These are phyloP conservation scores for Ustilago trichophora DNA, from an alignment of 1,284 basidiomycete genomes.

Conservation along the genomic window DNA sequence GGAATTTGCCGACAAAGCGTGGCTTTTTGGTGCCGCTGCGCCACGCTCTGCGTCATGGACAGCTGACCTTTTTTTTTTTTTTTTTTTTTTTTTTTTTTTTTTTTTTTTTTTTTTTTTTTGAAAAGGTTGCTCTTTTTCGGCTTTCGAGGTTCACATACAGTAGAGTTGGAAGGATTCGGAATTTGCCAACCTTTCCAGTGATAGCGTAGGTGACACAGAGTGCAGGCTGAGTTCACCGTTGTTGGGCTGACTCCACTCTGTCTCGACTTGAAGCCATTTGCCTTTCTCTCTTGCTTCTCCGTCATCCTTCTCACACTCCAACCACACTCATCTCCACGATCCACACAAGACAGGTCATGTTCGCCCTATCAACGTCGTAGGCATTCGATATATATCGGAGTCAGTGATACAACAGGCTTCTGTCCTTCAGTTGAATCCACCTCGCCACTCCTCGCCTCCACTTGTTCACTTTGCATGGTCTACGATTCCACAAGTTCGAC, in stretches of 20 bases:
- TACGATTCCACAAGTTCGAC: too few relatives aligned
- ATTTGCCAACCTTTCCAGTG: conserved; percentile 3
- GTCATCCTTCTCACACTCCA: too few relatives aligned
- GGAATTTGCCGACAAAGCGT: neutral
- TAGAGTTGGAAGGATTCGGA: conserved; percentile 8
- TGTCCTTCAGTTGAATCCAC: neutral
- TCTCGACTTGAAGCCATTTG: neutral
- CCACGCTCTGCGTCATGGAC: conserved; percentile 15
- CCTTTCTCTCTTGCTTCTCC: neutral
- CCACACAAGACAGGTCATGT: conserved; percentile 4
- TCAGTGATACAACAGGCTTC: neutral
- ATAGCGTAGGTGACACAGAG: too few relatives aligned
- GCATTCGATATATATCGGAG: neutral
- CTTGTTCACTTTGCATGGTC: too few relatives aligned
- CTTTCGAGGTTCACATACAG: conserved; percentile 19
- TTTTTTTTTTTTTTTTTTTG: too few relatives aligned
- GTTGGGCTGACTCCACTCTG: conserved; percentile 17
- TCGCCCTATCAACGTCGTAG: neutral
- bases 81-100: too few relatives aligned
- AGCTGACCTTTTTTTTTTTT: too few relatives aligned
- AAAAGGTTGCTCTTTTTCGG: conserved; percentile 16
- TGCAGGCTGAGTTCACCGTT: conserved; percentile 6
- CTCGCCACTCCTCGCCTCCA: conserved; percentile 13
- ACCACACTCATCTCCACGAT: neutral
- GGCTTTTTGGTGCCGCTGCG: neutral